Evolutionary conservation across 2,329 filamentous ascomycete species (phyloP).

Genomic region (Lithohypha guttulata): DNA sequence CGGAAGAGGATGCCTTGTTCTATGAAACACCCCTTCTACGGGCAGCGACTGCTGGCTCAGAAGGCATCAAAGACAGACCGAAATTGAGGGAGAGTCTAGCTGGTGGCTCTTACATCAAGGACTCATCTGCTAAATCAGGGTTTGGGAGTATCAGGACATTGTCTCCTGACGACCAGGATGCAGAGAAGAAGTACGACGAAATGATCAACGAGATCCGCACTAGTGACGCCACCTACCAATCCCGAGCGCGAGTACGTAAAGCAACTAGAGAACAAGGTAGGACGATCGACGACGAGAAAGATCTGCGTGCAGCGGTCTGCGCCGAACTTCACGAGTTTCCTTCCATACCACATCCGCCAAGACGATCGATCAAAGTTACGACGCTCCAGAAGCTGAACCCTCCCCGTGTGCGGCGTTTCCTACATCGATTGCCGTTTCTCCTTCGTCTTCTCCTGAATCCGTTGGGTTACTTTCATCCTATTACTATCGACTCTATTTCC

Average conservation of each 20-base stretch:
- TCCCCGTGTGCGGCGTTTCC: conserved; percentile 32
- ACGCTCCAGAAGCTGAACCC: conserved; percentile 36
- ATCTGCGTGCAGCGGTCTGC: conserved; percentile 41
- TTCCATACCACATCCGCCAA: conserved; percentile 42
- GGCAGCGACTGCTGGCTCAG: conserved; percentile 26
- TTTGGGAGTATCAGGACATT: conserved; percentile 33
- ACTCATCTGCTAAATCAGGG: conserved; percentile 28
- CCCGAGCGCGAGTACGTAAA: conserved; percentile 24
- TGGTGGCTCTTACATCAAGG: conserved; percentile 29
- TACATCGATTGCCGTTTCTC: conserved; percentile 42
- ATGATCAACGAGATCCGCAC: conserved; percentile 32
- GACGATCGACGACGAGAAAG: conserved; percentile 30
- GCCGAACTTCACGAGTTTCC: conserved; percentile 38
- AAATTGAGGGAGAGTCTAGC: conserved; percentile 26
- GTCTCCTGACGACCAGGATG: conserved; percentile 35
- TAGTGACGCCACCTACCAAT: conserved; percentile 31
- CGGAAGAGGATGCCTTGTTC: conserved; percentile 34
- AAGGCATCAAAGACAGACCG: conserved; percentile 20
- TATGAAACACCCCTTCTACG: conserved; percentile 37
- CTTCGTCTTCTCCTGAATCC: conserved; percentile 39
- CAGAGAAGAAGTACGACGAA: conserved; percentile 33
- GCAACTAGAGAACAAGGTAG: conserved; percentile 22
- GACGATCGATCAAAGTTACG: conserved; percentile 38
- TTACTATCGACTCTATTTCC: conserved; percentile 40
- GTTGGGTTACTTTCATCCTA: conserved; percentile 43